phyloP scores from a whole-genome alignment of 2,329 filamentous ascomycete species.

The Sporothrix sp. region DNA sequence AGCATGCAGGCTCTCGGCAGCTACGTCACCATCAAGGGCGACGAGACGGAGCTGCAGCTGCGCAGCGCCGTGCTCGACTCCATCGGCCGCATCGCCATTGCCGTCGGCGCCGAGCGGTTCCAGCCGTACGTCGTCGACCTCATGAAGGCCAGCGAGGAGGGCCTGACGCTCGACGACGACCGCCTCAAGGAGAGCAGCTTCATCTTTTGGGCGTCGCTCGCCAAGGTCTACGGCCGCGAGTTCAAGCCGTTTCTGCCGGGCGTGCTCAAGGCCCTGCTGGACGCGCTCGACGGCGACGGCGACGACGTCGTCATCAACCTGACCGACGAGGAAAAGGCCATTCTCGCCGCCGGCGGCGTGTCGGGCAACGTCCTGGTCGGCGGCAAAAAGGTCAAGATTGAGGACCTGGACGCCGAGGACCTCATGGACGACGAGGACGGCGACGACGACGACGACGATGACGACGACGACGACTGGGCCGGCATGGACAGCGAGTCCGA shows the following conservation, averaged over 20 bases:
- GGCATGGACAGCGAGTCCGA: conserved; percentile 74
- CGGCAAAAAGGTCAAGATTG: conserved; percentile 79
- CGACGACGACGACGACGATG: conserved; percentile 54
- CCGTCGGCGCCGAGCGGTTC: conserved; percentile 78
- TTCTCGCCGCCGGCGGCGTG: conserved; percentile 43
- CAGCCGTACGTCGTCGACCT: conserved; percentile 83
- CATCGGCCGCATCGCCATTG: conserved; percentile 83
- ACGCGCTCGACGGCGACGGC: conserved; percentile 78
- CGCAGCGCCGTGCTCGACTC: conserved; percentile 85
- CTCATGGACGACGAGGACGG: conserved; percentile 29
- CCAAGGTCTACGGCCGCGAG: conserved; percentile 83
- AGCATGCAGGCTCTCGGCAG: conserved; percentile 83
- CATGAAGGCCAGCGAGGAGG: conserved; percentile 89
- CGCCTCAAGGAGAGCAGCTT: conserved; percentile 92
- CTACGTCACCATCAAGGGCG: conserved; percentile 78
- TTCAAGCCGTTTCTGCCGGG: conserved; percentile 70
- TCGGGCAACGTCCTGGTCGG: conserved; percentile 20
- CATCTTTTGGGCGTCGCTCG: conserved; percentile 89
- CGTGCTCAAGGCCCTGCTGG: conserved; percentile 70
- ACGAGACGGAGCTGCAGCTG: conserved; percentile 80
- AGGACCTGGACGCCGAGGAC: conserved; percentile 44
- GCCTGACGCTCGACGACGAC: conserved; percentile 76
- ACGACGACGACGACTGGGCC: conserved; percentile 76
- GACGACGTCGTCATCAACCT: conserved; percentile 75
- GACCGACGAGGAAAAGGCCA: conserved; percentile 61